A percentile compares a stretch with the other conserved stretches of the same genome.
Conservation (phyloP, 73 alveolate species). For the Symbiodinium pilosum region DNA sequence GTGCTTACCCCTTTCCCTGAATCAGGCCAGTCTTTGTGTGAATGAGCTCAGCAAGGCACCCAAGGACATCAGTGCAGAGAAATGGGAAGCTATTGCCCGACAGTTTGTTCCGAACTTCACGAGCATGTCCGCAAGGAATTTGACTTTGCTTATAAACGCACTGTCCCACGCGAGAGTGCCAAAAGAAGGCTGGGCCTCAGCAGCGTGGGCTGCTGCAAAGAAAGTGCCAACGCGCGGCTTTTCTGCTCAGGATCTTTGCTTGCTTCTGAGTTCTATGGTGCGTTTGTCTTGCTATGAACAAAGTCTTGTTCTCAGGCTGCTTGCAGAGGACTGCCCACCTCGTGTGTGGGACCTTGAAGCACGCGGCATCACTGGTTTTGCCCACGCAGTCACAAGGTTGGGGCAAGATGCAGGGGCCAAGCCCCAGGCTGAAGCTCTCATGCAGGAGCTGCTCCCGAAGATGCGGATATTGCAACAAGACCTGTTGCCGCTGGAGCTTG, state of each 20-base stretch:
- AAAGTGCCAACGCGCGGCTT: conserved; percentile 12
- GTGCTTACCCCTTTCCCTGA: neutral
- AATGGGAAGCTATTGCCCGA: neutral
- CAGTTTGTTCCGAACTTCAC: neutral
- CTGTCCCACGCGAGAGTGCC: conserved; percentile 26
- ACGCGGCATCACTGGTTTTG: neutral
- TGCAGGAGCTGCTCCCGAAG: neutral
- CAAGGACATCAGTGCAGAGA: neutral
- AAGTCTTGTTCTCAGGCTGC: neutral
- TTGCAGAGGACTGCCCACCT: neutral
- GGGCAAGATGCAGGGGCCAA: neutral
- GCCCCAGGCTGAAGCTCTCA: neutral
- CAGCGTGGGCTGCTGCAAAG: neutral
- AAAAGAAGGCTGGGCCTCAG: neutral
- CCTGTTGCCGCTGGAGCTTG: neutral
- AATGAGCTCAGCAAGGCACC: conserved; percentile 27
- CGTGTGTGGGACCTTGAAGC: neutral
- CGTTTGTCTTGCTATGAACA: neutral
- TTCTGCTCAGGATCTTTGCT: conserved; percentile 30
- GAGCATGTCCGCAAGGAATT: conserved; percentile 32
- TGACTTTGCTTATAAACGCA: conserved; percentile 43
- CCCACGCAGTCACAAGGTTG: neutral
- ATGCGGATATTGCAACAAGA: neutral
- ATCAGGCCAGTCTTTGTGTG: conserved; percentile 77
- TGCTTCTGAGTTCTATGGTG: conserved; percentile 23